Evolutionary conservation across 352 stramenopile species (phyloP).

Genomic region (Phytophthora rubi): DNA sequence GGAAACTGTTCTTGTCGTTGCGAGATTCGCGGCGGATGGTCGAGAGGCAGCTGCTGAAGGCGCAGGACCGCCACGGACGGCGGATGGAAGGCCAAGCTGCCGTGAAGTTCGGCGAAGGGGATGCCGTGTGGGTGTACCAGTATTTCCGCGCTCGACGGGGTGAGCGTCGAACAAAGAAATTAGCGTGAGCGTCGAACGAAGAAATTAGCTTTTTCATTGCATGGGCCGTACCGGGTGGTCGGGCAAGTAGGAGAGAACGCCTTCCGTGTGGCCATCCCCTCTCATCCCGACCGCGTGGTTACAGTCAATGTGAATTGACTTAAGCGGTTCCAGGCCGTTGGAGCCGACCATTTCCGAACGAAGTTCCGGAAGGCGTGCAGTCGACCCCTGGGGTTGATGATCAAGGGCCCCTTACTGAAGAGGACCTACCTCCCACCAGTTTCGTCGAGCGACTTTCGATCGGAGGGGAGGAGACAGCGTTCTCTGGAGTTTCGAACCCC

Average conservation of each 20-base stretch:
- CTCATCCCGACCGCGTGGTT: constrained; percentile 1
- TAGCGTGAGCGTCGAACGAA: constrained; percentile 1
- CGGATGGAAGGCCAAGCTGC: not conserved
- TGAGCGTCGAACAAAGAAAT: constrained; percentile 3
- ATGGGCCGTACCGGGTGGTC: constrained; percentile 5
- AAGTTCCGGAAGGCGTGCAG: not conserved
- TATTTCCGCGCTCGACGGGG: not conserved
- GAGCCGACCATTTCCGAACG: not conserved
- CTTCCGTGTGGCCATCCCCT: not conserved
- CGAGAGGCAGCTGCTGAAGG: constrained; percentile 8
- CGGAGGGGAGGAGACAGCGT: not conserved
- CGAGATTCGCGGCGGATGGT: not conserved
- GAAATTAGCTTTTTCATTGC: constrained; percentile 12
- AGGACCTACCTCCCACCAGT: not conserved
- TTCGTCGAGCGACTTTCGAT: not conserved
- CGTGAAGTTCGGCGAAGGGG: not conserved
- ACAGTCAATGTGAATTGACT: not conserved
- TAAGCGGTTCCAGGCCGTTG: not conserved
- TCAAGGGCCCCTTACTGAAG: not conserved
- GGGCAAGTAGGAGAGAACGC: not conserved
- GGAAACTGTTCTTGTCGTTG: constrained; percentile 1
- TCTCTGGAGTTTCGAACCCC: no score
- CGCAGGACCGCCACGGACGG: not conserved
- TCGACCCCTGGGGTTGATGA: not conserved
- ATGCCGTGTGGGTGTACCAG: constrained; percentile 14